Conservation (phyloP, 2,329 filamentous ascomycete genomes). For the Chaetomium globosum region DNA sequence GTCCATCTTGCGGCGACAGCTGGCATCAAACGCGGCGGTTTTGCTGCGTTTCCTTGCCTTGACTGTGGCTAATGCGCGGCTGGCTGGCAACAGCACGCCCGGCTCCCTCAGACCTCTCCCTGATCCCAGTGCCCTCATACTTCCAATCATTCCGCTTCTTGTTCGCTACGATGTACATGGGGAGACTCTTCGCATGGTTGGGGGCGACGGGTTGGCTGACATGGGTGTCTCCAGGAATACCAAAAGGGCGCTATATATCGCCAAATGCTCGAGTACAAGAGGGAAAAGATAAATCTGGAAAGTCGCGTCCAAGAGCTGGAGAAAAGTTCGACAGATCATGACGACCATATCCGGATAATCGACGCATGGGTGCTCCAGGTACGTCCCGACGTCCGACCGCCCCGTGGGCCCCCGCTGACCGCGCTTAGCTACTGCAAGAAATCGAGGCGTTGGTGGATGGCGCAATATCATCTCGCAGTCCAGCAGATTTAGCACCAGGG, state of each 20-base stretch:
- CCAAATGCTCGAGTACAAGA: conserved; percentile 97
- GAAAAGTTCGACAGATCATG: conserved; percentile 77
- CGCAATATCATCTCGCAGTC: conserved; percentile 48
- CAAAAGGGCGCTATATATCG: conserved; percentile 96
- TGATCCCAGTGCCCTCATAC: conserved; percentile 34
- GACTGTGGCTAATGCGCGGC: conserved; percentile 50
- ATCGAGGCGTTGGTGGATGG: conserved; percentile 61
- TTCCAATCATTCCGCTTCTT: conserved; percentile 31
- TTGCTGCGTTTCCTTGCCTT: conserved; percentile 37
- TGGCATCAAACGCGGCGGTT: conserved; percentile 34
- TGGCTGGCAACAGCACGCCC: conserved; percentile 49
- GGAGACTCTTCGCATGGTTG: conserved; percentile 36
- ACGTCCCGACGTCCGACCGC: conserved; percentile 33
- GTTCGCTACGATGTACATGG: conserved; percentile 40
- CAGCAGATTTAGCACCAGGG: conserved; percentile 57
- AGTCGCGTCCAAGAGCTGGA: conserved; percentile 77
- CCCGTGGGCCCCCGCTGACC: conserved; percentile 35
- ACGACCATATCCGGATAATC: conserved; percentile 87
- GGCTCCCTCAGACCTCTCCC: conserved; percentile 41
- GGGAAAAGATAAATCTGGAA: conserved; percentile 82
- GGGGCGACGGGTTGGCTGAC: conserved; percentile 42
- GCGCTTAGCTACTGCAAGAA: conserved; percentile 62
- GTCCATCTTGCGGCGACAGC: conserved; percentile 23
- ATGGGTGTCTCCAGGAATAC: conserved; percentile 64
- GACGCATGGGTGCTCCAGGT: conserved; percentile 96